Evolutionary conservation across 2,329 filamentous ascomycete species (phyloP).

Genomic region (Aspergillus sp.): DNA sequence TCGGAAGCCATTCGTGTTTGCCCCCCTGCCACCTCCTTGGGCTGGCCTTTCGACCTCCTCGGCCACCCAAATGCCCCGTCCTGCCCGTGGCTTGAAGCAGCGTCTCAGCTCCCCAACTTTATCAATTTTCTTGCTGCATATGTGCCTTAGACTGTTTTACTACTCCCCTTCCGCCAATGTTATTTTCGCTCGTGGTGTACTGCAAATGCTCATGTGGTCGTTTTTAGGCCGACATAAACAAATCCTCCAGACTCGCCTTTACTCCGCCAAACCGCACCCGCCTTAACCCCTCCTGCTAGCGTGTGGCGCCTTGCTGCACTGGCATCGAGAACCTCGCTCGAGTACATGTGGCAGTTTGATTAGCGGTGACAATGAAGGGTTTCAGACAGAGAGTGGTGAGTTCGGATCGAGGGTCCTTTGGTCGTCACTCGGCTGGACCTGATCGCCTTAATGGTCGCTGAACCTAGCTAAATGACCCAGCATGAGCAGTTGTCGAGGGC

Average conservation of each 20-base stretch:
- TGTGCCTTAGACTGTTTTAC: not conserved
- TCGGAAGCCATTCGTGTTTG: conserved; percentile 23
- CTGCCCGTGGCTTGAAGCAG: conserved; percentile 17
- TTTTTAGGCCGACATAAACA: conserved; percentile 38
- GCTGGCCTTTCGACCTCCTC: conserved; percentile 6
- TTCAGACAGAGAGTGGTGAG: conserved; percentile 97
- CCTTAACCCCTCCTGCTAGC: conserved; percentile 36
- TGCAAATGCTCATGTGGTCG: conserved; percentile 35
- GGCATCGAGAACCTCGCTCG: conserved; percentile 33
- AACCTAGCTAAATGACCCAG: conserved; percentile 49
- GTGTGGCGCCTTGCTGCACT: conserved; percentile 42
- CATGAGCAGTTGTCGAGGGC: conserved; percentile 87
- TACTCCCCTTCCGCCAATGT: conserved; percentile 11
- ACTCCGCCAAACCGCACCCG: conserved; percentile 21
- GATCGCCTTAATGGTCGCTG: conserved; percentile 27
- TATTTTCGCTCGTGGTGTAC: conserved; percentile 15
- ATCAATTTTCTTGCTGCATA: not conserved
- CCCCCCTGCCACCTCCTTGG: conserved; percentile 16
- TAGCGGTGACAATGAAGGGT: conserved; percentile 79
- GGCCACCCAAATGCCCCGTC: conserved; percentile 11
- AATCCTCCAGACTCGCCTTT: conserved; percentile 28
- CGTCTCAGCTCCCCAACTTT: not conserved
- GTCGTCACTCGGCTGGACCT: conserved; percentile 28
- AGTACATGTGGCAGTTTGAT: conserved; percentile 43
- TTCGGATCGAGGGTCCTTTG: conserved; percentile 35